Base-by-base conservation (phyloP, 139 green algal species). In the Haematococcus lacustris region DNA sequence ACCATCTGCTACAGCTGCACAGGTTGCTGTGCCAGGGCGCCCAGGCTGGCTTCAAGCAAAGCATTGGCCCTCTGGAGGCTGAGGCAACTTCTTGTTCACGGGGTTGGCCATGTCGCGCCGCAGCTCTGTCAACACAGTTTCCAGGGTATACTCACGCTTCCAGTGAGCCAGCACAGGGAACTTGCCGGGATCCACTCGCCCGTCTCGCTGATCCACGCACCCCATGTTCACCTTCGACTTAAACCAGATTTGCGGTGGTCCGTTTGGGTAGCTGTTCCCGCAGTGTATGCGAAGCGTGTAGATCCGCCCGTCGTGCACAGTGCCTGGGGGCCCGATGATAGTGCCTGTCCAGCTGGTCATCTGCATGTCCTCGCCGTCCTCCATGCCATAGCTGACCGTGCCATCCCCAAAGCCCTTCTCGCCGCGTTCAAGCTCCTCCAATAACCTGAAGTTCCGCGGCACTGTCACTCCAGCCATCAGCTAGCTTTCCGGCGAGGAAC, bases 311-410 rank as follows among this genome's bases (percentile, higher is more conserved):
- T 98, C 94, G 77, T 96, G 90, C 4, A 91, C 85, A 6, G 83
- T 87, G 77, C 91, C 93, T 65, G 81, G 82, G 1, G 95, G 94
- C 0, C 95, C 95, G 70, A 99, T 96, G 70, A 99, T 98, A 7
- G 95, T 98, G 28, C 95, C 94, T 6, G 87, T 97, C 95, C 95
- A 99, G 82, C 88, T 87, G 32, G 83, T 80, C 93, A 99, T 97
- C 5, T 93, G 71, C 64, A 96, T 82, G 67, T 94, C 86, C 61
- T 97, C 93, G 25, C 91, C 88, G 69, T 97, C 91, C 38, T 95
- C 92, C 90, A 99, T 92, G 35, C 94, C 94, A 86, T 99, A 99
- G 40, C 78, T 91, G 13, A 99, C 95, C 0, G 89, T 94, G 37
- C 95, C 94, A 81, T 99, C 94, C 5, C 94, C 94, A 66, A 97